These are phyloP conservation scores for Agroathelia rolfsii DNA, from an alignment of 1,284 basidiomycete species.

Conservation along the genomic window DNA sequence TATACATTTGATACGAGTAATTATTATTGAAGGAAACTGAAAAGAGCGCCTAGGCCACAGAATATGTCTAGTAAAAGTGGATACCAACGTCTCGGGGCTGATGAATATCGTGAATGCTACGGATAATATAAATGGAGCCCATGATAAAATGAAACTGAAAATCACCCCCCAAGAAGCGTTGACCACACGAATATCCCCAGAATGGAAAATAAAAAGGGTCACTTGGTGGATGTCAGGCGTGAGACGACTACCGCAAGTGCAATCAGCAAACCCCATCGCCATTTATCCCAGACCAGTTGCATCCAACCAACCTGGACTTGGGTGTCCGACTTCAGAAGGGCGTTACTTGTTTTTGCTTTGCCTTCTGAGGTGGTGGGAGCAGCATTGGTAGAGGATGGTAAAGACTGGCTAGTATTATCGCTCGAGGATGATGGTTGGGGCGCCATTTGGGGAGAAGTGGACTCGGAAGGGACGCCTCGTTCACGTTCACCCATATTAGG, in stretches of 20 bases:
- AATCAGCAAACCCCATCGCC: slow-evolving; percentile 73
- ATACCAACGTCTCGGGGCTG: too few relatives aligned
- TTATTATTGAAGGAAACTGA: too few relatives aligned
- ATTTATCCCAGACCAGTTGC: slow-evolving; percentile 68
- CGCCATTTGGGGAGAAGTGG: slow-evolving; percentile 13
- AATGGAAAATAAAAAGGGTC: too few relatives aligned
- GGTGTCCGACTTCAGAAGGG: too few relatives aligned
- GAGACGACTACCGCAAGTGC: slow-evolving; percentile 68
- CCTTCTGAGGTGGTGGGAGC: slow-evolving; percentile 3
- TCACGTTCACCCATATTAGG: slow-evolving; percentile 85
- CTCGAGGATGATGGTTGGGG: slow-evolving; percentile 12
- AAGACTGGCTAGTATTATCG: slow-evolving; percentile 6
- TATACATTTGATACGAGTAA: too few relatives aligned
- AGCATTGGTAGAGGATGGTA: slow-evolving; percentile 11
- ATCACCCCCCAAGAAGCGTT: too few relatives aligned
- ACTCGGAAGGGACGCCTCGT: slow-evolving; percentile 31
- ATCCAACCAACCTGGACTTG: slow-evolving; percentile 38
- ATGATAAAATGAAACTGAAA: too few relatives aligned
- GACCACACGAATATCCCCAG: too few relatives aligned
- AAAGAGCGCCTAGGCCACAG: too few relatives aligned
- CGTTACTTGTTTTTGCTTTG: slow-evolving; percentile 13
- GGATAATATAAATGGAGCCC: too few relatives aligned
- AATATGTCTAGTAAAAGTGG: too few relatives aligned
- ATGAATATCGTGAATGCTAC: too few relatives aligned
- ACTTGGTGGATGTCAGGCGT: slow-evolving; percentile 39